A percentile compares a stretch with the other conserved stretches of the same genome.
phyloP scores from a whole-genome alignment of 495 filamentous ascomycete genomes.

The Sporormia fimetaria region DNA sequence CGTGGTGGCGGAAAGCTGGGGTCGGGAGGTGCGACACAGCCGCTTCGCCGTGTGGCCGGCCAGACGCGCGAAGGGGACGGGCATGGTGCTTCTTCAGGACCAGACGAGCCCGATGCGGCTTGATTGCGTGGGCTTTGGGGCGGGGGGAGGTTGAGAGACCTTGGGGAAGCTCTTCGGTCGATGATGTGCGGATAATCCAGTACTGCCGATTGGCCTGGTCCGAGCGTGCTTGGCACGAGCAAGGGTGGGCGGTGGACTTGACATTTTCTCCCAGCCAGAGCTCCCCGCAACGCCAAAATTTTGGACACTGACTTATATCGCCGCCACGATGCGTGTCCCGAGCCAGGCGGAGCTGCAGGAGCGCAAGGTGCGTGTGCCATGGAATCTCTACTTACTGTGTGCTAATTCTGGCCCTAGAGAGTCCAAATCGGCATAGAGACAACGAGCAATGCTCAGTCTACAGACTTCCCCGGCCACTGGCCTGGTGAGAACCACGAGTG shows the following conservation, averaged over 20 bases:
- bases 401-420: conserved; percentile 41
- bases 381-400: neutral
- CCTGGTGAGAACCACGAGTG: conserved; percentile 84
- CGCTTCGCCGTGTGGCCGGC: conserved; percentile 52
- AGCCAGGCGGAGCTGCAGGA: conserved; percentile 25
- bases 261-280: conserved; percentile 2
- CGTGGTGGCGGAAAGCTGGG: conserved; percentile 19
- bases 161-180: conserved; percentile 9
- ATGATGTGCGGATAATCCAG: too few species aligned
- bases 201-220: neutral
- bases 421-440: conserved; percentile 80
- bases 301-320: neutral
- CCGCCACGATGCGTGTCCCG: conserved; percentile 15
- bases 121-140: conserved; percentile 15
- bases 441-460: conserved; percentile 75
- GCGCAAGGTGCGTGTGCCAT: conserved; percentile 24
- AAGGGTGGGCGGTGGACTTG: neutral
- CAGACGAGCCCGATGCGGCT: conserved; percentile 12
- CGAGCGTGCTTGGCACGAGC: conserved; percentile 8
- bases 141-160: conserved; percentile 11
- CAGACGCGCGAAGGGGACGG: conserved; percentile 53
- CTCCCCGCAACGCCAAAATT: conserved; percentile 13
- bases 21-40: conserved; percentile 41
- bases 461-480: conserved; percentile 82
- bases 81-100: conserved; percentile 41